Evolutionary conservation across 1,139 yeast genomes (phyloP).

Genomic region (Candida sp.): DNA sequence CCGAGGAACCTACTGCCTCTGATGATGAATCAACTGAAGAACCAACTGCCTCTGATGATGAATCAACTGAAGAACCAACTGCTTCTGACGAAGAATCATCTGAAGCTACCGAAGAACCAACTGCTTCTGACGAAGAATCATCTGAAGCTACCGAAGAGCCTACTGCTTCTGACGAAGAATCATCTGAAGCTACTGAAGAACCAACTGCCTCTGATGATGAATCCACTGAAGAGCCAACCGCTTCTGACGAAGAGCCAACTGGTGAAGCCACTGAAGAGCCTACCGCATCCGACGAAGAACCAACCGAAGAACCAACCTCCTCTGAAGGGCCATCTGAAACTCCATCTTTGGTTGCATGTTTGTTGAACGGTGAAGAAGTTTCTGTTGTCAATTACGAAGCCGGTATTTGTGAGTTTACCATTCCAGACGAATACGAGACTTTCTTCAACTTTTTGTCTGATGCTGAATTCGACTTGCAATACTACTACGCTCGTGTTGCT

Average conservation of each 20-base stretch:
- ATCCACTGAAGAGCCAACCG: not conserved
- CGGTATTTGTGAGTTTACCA: slow-evolving; percentile 43
- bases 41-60: not conserved
- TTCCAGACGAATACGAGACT: slow-evolving; percentile 33
- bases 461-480: slow-evolving; percentile 40
- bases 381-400: slow-evolving; percentile 46
- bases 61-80: not conserved
- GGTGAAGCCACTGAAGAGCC: not conserved
- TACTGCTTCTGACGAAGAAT: not conserved
- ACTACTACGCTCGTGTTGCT: slow-evolving; percentile 38
- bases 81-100: not conserved
- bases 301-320: not conserved
- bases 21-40: not conserved
- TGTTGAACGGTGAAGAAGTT: slow-evolving; percentile 34
- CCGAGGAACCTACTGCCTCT: not conserved
- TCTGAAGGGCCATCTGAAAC: slow-evolving; percentile 1
- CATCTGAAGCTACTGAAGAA: not conserved
- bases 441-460: slow-evolving; percentile 28
- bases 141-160: not conserved
- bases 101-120: not conserved
- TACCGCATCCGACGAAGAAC: not conserved
- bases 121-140: not conserved
- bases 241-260: not conserved
- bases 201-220: slow-evolving; percentile 1
- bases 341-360: slow-evolving; percentile 33